Evolutionary conservation across 805 yeast genomes (phyloP), one percentile per base, ranked within the genome.

Genomic region (Sugiyamaella qingdaonensis): DNA sequence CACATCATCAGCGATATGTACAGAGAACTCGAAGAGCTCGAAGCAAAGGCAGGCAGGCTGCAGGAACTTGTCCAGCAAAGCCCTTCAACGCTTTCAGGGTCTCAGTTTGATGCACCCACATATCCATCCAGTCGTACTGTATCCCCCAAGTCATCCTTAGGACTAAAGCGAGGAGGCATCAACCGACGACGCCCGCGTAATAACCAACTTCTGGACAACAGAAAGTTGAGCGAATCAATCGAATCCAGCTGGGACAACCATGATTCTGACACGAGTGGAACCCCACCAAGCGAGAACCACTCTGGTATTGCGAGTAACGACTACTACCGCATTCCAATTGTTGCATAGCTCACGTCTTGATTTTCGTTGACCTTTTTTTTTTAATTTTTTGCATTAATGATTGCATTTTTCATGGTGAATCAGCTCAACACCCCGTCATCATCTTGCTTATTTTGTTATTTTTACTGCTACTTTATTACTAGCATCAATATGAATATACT

Each of bases 1-100:
- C 31, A 46, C 43, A 55, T 61, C 16, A 54, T 61, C 21, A 51
- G 51, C 33, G 57, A 59, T 36, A 61, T 61, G 63, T 58, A 60
- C 55, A 48, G 43, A 3, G 64, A 60, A 32, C 41, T 61, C 47
- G 60, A 55, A 21, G 58, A 57, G 46, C 53, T 61, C 24, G 61
- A 60, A 43, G 43, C 48, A 43, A 48, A 56, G 31, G 57, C 64
- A 1, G 58, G 53, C 5, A 47, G 56, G 39, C 52, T 60, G 1
- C 53, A 58, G 1, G 52, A 52, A n/a, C 37, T 59, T 41, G 56
- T 60, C 7, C 52, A 49, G 48, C 46, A 45, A 36, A 33, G 49
- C n/a, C 44, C 48, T 24, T 34, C 45, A 14, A 39, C 43, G 10
- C 24, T 36, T n/a, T 35, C 31, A 16, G 44, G 21, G 18, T 35